Percentiles rank a stretch among this genome's conserved stretches.
These are phyloP conservation scores for Rhodotorula kratochvilovae DNA, from an alignment of 768 basidiomycete genomes.

Conservation along the genomic window DNA sequence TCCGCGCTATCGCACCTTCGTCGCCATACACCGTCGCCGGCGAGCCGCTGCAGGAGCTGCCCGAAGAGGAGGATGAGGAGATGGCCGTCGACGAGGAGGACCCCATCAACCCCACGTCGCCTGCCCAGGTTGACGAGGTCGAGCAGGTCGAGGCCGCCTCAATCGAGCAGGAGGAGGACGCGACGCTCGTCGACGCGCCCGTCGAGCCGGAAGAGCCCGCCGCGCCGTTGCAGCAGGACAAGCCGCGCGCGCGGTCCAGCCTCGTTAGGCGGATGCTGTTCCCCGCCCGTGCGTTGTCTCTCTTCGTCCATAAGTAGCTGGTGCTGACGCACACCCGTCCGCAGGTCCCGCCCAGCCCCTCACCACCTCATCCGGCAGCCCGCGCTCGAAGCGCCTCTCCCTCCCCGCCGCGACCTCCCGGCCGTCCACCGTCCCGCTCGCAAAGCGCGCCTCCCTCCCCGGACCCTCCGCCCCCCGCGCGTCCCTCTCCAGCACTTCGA, in stretches of 20 bases:
- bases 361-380: neutral
- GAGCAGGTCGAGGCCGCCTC: neutral
- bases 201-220: neutral
- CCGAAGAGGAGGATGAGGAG: neutral
- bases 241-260: neutral
- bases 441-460: constrained; percentile 2
- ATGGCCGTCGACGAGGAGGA: neutral
- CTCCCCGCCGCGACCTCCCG: neutral
- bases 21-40: neutral
- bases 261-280: constrained; percentile 21
- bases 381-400: constrained; percentile 21
- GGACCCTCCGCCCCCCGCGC: neutral
- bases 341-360: neutral
- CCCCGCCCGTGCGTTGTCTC: constrained; percentile 8
- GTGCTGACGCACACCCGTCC: neutral
- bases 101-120: neutral
- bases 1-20: neutral
- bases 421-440: neutral
- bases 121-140: neutral
- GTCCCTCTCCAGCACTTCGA: neutral
- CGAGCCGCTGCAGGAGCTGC: neutral
- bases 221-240: neutral
- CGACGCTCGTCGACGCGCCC: neutral
- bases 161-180: neutral
- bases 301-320: neutral